These are phyloP conservation scores for Forsythia viridissima DNA, from an alignment of 257 asterid species.

Conservation along the genomic window DNA sequence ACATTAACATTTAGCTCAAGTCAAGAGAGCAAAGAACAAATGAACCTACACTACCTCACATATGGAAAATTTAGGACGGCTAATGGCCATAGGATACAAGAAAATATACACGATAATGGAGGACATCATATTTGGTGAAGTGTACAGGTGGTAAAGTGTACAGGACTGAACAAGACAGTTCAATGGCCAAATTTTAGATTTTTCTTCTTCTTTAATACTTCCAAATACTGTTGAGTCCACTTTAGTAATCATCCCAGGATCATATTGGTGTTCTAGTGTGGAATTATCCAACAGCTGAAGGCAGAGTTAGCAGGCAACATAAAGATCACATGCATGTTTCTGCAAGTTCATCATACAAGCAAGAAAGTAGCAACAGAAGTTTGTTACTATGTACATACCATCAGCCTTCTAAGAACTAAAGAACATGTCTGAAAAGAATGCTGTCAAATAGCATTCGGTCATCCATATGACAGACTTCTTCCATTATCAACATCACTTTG, in stretches of 20 bases:
- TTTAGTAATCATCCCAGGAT: neutral
- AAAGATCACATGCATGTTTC: neutral
- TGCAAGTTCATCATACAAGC: neutral
- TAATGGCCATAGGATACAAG: neutral
- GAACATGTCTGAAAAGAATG: neutral
- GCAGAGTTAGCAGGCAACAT: neutral
- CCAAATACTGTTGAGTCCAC: neutral
- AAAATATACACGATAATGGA: too few relatives aligned
- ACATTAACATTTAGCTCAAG: neutral
- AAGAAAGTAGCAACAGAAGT: neutral
- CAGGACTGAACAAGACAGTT: neutral
- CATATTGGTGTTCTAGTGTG: neutral
- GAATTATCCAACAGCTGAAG: neutral
- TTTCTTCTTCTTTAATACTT: neutral
- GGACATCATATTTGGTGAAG: neutral
- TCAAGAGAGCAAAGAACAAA: neutral
- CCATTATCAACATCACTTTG: neutral
- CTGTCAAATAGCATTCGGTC: neutral
- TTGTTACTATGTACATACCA: neutral
- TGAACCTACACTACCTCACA: neutral
- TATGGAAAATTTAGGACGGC: too few relatives aligned
- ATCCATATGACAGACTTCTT: neutral
- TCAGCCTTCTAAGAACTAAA: slow-evolving; percentile 1
- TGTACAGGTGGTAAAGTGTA: neutral
- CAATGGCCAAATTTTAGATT: neutral